phyloP scores from a whole-genome alignment of 73 alveolate species.

The Paramecium sexaurelia region DNA sequence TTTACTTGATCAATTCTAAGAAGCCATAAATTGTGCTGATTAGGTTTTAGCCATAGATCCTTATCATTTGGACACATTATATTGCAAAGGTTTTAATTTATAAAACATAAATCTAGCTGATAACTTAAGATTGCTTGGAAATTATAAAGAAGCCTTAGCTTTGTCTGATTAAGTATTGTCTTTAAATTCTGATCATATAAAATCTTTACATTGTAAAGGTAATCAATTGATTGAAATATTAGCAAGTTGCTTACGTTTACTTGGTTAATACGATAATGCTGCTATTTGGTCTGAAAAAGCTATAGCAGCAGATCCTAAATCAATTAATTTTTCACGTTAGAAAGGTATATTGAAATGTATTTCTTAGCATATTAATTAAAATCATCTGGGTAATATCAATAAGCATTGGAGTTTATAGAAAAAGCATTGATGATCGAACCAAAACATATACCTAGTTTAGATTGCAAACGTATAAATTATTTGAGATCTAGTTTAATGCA shows the following conservation, averaged over 20 bases:
- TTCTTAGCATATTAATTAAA: neutral
- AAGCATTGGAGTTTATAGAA: neutral
- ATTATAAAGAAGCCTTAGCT: neutral
- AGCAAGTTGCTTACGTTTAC: neutral
- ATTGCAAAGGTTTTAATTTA: neutral
- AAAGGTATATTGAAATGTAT: neutral
- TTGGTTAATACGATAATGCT: neutral
- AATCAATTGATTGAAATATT: neutral
- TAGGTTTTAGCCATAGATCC: neutral
- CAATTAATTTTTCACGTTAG: neutral
- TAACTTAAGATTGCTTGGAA: neutral
- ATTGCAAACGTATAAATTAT: neutral
- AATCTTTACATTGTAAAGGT: neutral
- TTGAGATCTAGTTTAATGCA: neutral
- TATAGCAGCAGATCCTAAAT: neutral
- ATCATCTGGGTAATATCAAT: neutral
- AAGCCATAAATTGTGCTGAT: neutral
- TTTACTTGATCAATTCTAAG: neutral
- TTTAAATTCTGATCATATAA: neutral
- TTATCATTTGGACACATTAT: neutral
- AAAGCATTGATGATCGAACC: neutral
- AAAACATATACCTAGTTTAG: neutral
- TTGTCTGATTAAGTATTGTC: neutral
- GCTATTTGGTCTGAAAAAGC: neutral
- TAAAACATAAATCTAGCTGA: neutral